These are phyloP conservation scores for Rubroshorea leprosula DNA, from an alignment of 345 rosid species.

Conservation along the genomic window DNA sequence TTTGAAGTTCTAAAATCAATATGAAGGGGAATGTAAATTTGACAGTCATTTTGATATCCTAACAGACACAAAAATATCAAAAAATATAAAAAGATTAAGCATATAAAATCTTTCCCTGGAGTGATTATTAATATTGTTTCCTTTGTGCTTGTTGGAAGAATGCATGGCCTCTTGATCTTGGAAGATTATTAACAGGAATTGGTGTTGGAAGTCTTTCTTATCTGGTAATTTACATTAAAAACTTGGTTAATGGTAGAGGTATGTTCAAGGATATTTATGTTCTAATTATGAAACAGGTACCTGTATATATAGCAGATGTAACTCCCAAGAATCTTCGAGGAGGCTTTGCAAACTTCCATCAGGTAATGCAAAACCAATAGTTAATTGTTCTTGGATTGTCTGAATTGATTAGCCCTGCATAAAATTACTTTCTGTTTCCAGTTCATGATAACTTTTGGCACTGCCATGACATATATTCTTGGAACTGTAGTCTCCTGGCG, in stretches of 20 bases:
- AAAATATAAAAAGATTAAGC: too few species aligned
- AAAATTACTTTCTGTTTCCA: not conserved
- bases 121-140: too few species aligned
- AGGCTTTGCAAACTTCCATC: constrained; percentile 11
- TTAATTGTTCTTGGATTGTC: too few species aligned
- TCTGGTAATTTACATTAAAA: constrained; percentile 23
- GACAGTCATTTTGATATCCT: too few species aligned
- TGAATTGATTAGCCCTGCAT: not conserved
- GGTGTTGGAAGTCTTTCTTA: constrained; percentile 38
- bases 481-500: constrained; percentile 46
- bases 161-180: constrained; percentile 29
- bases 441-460: not conserved
- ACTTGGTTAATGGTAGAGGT: not conserved
- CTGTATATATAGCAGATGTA: too few species aligned
- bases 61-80: too few species aligned
- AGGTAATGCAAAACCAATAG: not conserved
- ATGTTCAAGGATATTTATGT: constrained; percentile 24
- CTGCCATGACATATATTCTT: constrained; percentile 17
- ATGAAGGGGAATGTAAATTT: too few species aligned
- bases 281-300: constrained; percentile 30
- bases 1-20: too few species aligned
- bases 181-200: constrained; percentile 33
- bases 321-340: constrained; percentile 37
- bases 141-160: constrained; percentile 14
- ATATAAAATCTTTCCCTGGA: too few species aligned